Evolutionary conservation across 495 filamentous ascomycete species (phyloP), one percentile per base, ranked within the genome.

Genomic region (Podospora australis): DNA sequence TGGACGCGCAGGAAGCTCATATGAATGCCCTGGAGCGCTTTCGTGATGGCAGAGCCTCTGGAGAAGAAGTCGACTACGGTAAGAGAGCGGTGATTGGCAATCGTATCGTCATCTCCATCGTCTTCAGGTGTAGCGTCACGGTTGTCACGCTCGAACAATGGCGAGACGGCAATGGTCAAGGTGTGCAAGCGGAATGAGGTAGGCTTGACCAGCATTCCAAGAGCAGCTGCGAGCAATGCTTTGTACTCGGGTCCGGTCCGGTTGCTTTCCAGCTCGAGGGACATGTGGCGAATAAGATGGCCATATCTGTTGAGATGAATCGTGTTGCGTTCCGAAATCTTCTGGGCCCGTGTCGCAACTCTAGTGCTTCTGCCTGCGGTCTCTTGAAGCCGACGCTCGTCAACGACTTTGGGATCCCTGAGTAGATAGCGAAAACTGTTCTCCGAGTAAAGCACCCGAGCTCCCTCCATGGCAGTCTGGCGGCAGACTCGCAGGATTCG

Each of bases 381-480:
- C 8, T n/a, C n/a, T 1, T 6, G n/a, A 41, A n/a, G 36, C 6
- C 40, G 46, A n/a, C 25, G 34, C 9, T 6, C 16, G 9, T 39
- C 9, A 23, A 2, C 26, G 7, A 8, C 21, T 6, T 22, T 16
- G 6, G 63, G 53, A 35, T 74, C 67, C 2, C 68, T 60, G n/a
- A 72, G 46, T 8, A 54, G 45, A 46, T 73, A 72, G 0, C 50
- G 11, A 45, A 74, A 74, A 0, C 29, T 56, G 24, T 74, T 74
- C 36, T 68, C 58, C 1, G 64, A 67, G 39, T 63, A 74, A 0
- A 74, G 58, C 4, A 73, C 47, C 0, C 46, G 54, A 1, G 54
- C 39, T 4, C 62, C 71, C 41, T 71, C 64, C 1, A 30, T 8
- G 1, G 42, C 46, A 10, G 64, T 39, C 8, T 54, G 52, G 2